These are phyloP conservation scores for Phytophthora capsici DNA, from an alignment of 352 stramenopile species.

Conservation along the genomic window DNA sequence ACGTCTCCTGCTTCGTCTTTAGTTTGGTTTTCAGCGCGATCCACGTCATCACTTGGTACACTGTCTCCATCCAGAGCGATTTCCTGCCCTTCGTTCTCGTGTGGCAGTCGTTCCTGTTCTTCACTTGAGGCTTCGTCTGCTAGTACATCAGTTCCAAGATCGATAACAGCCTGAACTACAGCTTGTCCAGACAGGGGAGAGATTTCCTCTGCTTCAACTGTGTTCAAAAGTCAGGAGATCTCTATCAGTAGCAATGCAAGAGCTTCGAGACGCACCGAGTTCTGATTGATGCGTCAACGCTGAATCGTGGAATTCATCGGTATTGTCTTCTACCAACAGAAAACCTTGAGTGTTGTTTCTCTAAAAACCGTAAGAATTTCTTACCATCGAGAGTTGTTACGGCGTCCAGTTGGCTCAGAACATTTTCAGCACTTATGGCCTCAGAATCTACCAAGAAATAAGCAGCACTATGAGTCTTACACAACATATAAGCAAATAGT, in stretches of 20 bases:
- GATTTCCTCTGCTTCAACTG: not conserved
- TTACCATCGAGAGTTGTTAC: constrained; percentile 40
- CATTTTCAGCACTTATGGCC: constrained; percentile 37
- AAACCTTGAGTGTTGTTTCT: not conserved
- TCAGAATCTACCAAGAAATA: not conserved
- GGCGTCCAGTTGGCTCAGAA: constrained; percentile 46
- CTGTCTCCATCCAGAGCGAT: not conserved
- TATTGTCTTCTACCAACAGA: constrained; percentile 16
- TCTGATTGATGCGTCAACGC: not conserved
- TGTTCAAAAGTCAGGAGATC: not conserved
- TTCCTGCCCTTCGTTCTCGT: not conserved
- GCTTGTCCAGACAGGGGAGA: constrained; percentile 13
- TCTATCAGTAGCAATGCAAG: not conserved
- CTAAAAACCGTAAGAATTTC: not conserved
- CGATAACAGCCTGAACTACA: constrained; percentile 29
- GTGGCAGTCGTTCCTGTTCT: not conserved
- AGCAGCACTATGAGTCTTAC: not conserved
- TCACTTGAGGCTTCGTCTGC: not conserved
- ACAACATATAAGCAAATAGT: no score
- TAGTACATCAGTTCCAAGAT: constrained; percentile 16
- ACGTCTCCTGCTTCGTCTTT: not conserved
- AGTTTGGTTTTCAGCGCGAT: not conserved
- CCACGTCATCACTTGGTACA: not conserved
- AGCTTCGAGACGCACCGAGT: constrained; percentile 3
- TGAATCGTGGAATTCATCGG: constrained; percentile 29